Evolutionary conservation across 2,329 filamentous ascomycete species (phyloP), one percentile per base, ranked within the genome.

Genomic region (Colletotrichum higginsianum): DNA sequence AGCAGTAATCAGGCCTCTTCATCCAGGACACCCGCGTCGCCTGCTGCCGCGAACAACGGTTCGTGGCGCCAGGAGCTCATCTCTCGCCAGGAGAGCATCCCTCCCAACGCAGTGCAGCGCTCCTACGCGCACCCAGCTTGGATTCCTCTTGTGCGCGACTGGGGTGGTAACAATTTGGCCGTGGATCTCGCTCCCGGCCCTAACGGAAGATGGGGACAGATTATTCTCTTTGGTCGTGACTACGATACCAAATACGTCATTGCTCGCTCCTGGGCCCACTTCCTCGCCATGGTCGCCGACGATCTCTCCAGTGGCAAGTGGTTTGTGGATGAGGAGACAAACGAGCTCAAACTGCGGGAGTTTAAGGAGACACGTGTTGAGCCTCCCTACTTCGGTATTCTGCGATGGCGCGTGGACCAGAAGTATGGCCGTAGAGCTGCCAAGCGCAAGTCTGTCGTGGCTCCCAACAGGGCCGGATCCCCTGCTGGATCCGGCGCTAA

Each of bases 181-280:
- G 90, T 98, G 57, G 96, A 99, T 82, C 86, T 99, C 70, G 94
- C 95, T 8, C 96, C 96, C 26, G 96, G 96, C 2, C 94, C 96
- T 12, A 89, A 90, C 57, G 96, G 96, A 49, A 93, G 92, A 80
- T 99, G 96, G 96, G 96, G 96, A 65, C 96, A 99, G 81, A 91
- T 99, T 75, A 98, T 99, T 78, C 88, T 99, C 73, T 98, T 97
- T 81, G 96, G 96, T 61, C 94, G 96, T 72, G 96, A 99, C 84
- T 99, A 98, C 83, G 96, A 99, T 80, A 98, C 94, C 83, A 99
- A 99, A 85, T 99, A 98, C 79, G 96, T 99, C 8, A 89, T 99
- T 67, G 94, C 96, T 40, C 91, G 94, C 73, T 98, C 96, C 1
- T 99, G 96, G 96, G 90, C 91, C 18, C 89, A 92, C 12, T 95